Percentiles rank a stretch among this genome's conserved stretches.
phyloP scores from a whole-genome alignment of 306 rosid genomes.

The Pueraria montana region DNA sequence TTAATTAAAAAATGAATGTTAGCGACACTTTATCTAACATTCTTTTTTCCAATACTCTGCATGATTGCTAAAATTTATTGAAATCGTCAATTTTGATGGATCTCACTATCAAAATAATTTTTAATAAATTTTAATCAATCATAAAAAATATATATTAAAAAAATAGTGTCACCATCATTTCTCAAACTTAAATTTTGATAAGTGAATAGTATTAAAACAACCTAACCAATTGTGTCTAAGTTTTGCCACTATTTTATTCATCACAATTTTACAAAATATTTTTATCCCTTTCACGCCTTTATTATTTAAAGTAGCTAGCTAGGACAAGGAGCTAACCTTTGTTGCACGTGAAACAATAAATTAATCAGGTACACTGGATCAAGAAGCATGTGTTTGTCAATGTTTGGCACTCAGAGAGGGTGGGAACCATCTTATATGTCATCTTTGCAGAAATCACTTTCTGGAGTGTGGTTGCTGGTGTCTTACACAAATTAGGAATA shows the following conservation, averaged over 20 bases:
- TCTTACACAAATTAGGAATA: constrained; percentile 80
- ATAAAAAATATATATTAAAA: no score
- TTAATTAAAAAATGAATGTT: no score
- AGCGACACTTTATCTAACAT: no score
- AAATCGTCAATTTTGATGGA: no score
- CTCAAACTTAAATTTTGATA: no score
- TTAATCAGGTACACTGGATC: constrained; percentile 82
- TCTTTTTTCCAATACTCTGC: no score
- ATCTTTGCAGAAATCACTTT: constrained; percentile 85
- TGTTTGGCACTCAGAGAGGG: constrained; percentile 83
- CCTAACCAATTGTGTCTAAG: background rate
- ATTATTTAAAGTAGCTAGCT: background rate
- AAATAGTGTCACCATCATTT: no score
- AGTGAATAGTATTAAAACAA: no score
- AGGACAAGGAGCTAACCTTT: constrained; percentile 5
- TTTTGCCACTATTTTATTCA: background rate
- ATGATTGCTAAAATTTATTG: no score
- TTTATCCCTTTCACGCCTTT: background rate
- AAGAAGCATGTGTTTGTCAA: constrained; percentile 71
- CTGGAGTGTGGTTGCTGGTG: constrained; percentile 83
- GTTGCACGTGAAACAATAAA: background rate
- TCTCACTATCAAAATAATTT: no score
- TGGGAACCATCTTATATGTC: constrained; percentile 84
- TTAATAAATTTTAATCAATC: no score
- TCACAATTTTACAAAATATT: background rate